A percentile compares a stretch with the other conserved stretches of the same genome.
Conservation (phyloP, 2,329 filamentous ascomycete species). For the Emmonsiellopsis sp. region DNA sequence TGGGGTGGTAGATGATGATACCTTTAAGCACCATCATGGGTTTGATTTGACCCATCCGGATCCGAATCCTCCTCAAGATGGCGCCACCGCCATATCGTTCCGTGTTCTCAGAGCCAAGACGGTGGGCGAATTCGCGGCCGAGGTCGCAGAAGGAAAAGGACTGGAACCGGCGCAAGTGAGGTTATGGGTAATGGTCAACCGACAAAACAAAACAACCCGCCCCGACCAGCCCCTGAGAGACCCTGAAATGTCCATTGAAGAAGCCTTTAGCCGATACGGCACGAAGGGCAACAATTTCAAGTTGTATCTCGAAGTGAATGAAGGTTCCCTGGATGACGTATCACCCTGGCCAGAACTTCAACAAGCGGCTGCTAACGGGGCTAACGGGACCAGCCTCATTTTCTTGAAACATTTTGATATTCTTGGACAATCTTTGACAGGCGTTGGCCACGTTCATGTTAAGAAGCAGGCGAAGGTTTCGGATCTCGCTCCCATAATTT, state of each 20-base stretch:
- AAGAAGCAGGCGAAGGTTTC: constrained; percentile 72
- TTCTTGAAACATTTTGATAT: constrained; percentile 5
- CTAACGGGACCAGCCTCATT: constrained; percentile 45
- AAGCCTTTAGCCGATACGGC: constrained; percentile 58
- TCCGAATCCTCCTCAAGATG: constrained; percentile 37
- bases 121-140: constrained; percentile 62
- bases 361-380: constrained; percentile 42
- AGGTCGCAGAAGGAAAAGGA: constrained; percentile 60
- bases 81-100: constrained; percentile 60
- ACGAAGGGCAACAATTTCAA: constrained; percentile 60
- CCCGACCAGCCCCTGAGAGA: constrained; percentile 83
- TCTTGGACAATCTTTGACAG: not conserved
- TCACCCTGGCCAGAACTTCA: constrained; percentile 52
- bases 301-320: constrained; percentile 75
- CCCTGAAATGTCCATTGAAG: constrained; percentile 65
- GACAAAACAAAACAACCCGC: constrained; percentile 91
- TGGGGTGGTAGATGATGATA: constrained; percentile 69
- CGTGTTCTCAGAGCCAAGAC: constrained; percentile 66
- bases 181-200: constrained; percentile 96
- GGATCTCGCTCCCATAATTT: constrained; percentile 68
- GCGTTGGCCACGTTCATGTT: constrained; percentile 3
- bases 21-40: constrained; percentile 70
- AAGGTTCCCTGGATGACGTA: constrained; percentile 60
- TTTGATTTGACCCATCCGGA: constrained; percentile 74
- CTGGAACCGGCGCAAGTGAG: constrained; percentile 62